Conservation (phyloP, 78 protist genomes). For the Dictyostelium firmibasis region DNA sequence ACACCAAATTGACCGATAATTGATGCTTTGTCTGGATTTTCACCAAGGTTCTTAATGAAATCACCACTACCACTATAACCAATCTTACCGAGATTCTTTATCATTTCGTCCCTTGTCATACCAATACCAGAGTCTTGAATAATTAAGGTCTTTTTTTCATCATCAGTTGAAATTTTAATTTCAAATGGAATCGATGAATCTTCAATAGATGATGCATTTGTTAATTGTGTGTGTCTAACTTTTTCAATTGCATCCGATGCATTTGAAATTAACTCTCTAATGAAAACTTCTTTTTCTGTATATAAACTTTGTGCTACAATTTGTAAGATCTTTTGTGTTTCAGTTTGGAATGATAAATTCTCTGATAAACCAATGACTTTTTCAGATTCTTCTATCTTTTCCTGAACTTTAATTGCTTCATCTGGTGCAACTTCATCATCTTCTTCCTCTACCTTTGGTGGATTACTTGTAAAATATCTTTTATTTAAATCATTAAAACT, state of each 20-base stretch:
- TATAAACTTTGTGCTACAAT: constrained; percentile 96
- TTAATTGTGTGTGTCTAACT: constrained; percentile 79
- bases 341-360: constrained; percentile 92
- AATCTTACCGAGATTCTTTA: constrained; percentile 96
- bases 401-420: not conserved
- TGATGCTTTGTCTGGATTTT: constrained; percentile 63
- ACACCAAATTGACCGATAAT: constrained; percentile 99
- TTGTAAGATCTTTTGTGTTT: constrained; percentile 95
- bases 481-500: not conserved
- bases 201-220: not conserved
- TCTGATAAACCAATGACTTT: constrained; percentile 84
- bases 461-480: not conserved
- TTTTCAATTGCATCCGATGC: constrained; percentile 98
- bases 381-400: constrained; percentile 45
- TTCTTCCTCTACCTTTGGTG: not conserved
- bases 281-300: constrained; percentile 95
- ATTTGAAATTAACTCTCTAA: constrained; percentile 96
- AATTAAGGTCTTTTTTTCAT: constrained; percentile 68
- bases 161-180: constrained; percentile 64
- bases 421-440: constrained; percentile 65
- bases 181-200: constrained; percentile 59
- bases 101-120: constrained; percentile 95
- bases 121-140: constrained; percentile 97
- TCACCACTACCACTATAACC: constrained; percentile 91
- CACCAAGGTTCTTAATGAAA: constrained; percentile 49